Evolutionary conservation across 331 rosid species (phyloP).

Genomic region (Prunus yedoensis): DNA sequence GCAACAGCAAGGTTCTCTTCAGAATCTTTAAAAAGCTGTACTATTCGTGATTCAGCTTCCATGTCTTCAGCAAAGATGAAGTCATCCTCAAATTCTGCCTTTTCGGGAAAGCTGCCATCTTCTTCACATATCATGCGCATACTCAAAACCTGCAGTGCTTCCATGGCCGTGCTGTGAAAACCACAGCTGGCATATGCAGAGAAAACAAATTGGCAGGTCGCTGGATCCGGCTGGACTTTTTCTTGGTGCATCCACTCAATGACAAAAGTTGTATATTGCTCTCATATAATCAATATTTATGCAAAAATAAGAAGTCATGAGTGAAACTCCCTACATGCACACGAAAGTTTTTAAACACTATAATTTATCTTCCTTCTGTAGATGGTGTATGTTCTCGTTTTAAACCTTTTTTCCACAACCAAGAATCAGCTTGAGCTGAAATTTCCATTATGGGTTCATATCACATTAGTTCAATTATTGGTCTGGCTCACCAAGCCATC

Average conservation of each 20-base stretch:
- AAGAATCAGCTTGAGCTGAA: too few species aligned
- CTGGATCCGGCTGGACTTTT: conserved; percentile 54
- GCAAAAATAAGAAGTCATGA: neutral
- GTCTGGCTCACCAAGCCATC: too few species aligned
- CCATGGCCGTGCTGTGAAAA: conserved; percentile 73
- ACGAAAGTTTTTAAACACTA: neutral
- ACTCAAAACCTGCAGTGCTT: conserved; percentile 81
- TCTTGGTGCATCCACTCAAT: conserved; percentile 62
- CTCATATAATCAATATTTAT: neutral
- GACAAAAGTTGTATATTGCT: neutral
- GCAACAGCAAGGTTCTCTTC: conserved; percentile 53
- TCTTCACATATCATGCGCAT: conserved; percentile 36
- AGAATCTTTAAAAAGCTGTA: conserved; percentile 49
- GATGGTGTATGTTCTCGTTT: neutral
- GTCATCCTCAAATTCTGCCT: conserved; percentile 34
- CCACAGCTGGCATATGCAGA: conserved; percentile 58
- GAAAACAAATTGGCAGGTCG: conserved; percentile 65
- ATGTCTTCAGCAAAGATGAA: conserved; percentile 52
- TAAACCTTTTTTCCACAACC: neutral
- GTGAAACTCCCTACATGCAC: neutral
- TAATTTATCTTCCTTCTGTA: neutral
- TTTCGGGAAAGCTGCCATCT: conserved; percentile 23
- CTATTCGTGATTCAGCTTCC: conserved; percentile 49
- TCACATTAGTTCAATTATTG: too few species aligned
- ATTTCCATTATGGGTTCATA: too few species aligned